A percentile compares a stretch with the other conserved stretches of the same genome.
phyloP scores from a whole-genome alignment of 1,139 yeast species.

The Geotrichum cucujoidarum region DNA sequence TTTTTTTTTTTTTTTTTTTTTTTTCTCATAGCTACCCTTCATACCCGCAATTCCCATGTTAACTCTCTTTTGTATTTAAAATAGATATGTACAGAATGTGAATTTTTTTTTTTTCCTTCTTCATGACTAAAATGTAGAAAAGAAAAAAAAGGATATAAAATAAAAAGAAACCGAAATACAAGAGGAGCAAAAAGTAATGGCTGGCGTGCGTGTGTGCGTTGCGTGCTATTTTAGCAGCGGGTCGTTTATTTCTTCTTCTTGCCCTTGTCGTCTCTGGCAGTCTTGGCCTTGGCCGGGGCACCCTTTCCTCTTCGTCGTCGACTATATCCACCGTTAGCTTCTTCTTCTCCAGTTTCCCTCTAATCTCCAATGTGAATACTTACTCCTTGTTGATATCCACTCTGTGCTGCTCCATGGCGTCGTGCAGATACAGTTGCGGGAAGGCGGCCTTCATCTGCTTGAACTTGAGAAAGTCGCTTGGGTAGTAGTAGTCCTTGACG shows the following conservation, averaged over 20 bases:
- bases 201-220: neutral
- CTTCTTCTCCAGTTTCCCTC: neutral
- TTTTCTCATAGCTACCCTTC: neutral
- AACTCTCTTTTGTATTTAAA: neutral
- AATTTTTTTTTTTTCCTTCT: neutral
- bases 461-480: constrained; percentile 57
- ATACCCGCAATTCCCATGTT: neutral
- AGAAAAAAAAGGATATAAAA: neutral
- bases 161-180: constrained; percentile 49
- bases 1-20: too few species aligned
- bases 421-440: constrained; percentile 57
- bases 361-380: constrained; percentile 11
- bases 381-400: constrained; percentile 31
- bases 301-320: constrained; percentile 88
- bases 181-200: constrained; percentile 53
- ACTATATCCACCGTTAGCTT: constrained; percentile 15
- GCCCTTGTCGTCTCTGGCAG: constrained; percentile 39
- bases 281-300: constrained; percentile 74
- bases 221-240: neutral
- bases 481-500: constrained; percentile 70
- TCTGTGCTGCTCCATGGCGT: constrained; percentile 65
- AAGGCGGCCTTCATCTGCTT: constrained; percentile 54
- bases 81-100: neutral
- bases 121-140: neutral
- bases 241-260: constrained; percentile 32